Evolutionary conservation across 2,329 filamentous ascomycete genomes (phyloP), one percentile per base, ranked within the genome.

Genomic region (Alternaria burnsii): DNA sequence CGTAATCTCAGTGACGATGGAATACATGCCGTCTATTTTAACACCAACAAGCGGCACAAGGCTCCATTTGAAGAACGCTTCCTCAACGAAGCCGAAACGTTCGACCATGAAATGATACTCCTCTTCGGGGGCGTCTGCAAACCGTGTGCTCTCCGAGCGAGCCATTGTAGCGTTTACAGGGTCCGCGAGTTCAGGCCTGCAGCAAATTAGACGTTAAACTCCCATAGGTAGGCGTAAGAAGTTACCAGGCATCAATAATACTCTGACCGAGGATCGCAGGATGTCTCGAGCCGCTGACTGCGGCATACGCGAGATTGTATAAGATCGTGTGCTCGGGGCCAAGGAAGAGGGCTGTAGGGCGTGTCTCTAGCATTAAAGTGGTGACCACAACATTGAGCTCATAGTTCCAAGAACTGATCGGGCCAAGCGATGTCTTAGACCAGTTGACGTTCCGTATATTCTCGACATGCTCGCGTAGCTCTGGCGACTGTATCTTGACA

Each of bases 1-100:
- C n/a, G 64, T 67, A 24, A 67, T 56, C 43, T 67, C 64, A 4
- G 62, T 65, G 4, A 67, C 64, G 4, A 63, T 67, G 5, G 55
- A 62, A n/a, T 65, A 65, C 61, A 66, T 55, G 50, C 63, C 63
- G 20, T 51, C 52, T 8, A 64, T 47, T 4, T 52, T 18, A 32
- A 55, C 34, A 32, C 61, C 60, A 26, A 61, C 50, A 26, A 66
- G 61, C 6, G 61, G 58, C 14, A 59, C 47, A 20, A 66, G 52
- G 26, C 61, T 62, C 58, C 61, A 64, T 52, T 52, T 53, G 52
- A 66, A 64, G 44, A 64, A 64, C 14, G 55, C 36, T 26, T 66
- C 63, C 44, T 66, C 63, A 7, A 64, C 43, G 30, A 64, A 59
- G 6, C 63, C 63, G n/a, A 53, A 36, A 8, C 58, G 50, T 34